Base-by-base conservation (phyloP, 805 yeast genomes). In the Maudiozyma serrabonitensis region DNA sequence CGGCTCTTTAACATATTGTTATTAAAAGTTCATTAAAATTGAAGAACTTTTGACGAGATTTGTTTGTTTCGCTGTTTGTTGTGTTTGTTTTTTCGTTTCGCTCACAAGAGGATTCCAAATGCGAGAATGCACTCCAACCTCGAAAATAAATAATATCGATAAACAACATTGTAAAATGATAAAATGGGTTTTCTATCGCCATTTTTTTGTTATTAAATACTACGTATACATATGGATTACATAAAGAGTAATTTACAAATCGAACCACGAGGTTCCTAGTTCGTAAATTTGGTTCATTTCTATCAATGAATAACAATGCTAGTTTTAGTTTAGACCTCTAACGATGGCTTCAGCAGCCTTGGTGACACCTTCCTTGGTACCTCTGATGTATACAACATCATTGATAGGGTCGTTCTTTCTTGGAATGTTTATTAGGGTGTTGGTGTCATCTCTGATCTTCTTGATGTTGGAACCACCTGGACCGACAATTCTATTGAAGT, bases 401-500 rank as follows among this genome's bases (percentile, higher is more conserved):
- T 72, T 69, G 53, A 74, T 60, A 53, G 74, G 70, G 53, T 81
- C 84, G 44, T 64, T 66, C 43, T 69, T 69, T 65, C 79, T 79
- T 56, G 93, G 95, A 48, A 85, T 79, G 46, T 74, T 72, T 53
- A 86, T 76, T 50, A 77, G 73, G 38, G 84, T 73, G 18, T 77
- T 79, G 19, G 84, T 71, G 50, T 74, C 69, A 26, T 70, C 69
- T 70, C 93, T 80, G 51, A 87, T 74, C 54, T 69, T 69, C 58
- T 75, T 79, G 61, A 87, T 72, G 53, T 77, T 80, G 35, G 80
- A 68, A 44, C 96, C 96, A 56, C 79, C 82, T 15, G 87, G 80
- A 8, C 96, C 96, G 54, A 88, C 78, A 47, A 87, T 72, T 62
- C 74, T 77, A 50, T 83, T 76, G 65, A 84, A 83, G 43, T 63